Base-by-base conservation (phyloP, 108 stramenopile species). In the Fragilaria radians region DNA sequence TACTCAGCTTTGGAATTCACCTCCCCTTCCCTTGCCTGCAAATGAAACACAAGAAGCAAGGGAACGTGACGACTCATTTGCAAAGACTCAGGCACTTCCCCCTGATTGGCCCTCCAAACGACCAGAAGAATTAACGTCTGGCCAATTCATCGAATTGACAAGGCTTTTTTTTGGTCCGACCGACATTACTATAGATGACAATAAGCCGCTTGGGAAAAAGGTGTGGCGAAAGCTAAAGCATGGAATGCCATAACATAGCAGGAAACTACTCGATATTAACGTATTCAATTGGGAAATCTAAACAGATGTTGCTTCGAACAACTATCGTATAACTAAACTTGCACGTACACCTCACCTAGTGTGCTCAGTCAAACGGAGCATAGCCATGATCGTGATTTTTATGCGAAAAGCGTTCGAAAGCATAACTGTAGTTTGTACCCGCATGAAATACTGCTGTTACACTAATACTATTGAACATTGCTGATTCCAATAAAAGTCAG, bases 81-180 rank as follows among this genome's bases (percentile, higher is more conserved):
- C 89, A 1, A 26, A 63, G 62, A 28, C 32, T 23, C 93, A 94
- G 49, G 71, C 73, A 51, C 63, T 96, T 25, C 89, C 91, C 0
- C 65, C 63, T 30, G 70, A 91, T 69, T 97, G 96, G 95, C 81
- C 81, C 0, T 62, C 72, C 9, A 85, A 68, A 67, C 85, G 97
- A 45, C 95, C 97, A 4, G 97, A 98, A 64, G 74, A 97, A 74
- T 66, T 98, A 48, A 73, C 71, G n/a, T 86, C 97, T 0, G 87
- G 74, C 18, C 89, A 98, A 61, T 97, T 98, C 63, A 81, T 98
- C 0, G 95, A 94, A 61, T 68, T 98, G 25, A 96, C 97, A 21
- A 61, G 79, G 26, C 57, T 86, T 33, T 53, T 96, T 28, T 95
- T 71, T 63, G 87, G 87, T 4, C 46, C 69, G 9, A 62, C 54